These are phyloP conservation scores for Cladosporium sp. DNA, from an alignment of 2,329 filamentous ascomycete species.

Conservation along the genomic window DNA sequence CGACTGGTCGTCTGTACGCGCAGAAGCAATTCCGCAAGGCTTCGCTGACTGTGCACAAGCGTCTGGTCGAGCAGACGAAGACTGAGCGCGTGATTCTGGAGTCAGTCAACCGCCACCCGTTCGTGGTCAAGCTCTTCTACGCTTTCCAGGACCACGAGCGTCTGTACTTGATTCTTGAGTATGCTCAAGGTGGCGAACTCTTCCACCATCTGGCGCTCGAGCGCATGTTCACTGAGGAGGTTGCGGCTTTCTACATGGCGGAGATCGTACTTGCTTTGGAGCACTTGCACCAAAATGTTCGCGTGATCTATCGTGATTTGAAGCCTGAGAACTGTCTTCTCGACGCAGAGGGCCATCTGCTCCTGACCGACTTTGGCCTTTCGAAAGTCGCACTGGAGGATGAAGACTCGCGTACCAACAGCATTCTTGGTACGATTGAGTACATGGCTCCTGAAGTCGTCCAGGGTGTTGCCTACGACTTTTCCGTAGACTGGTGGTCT, in stretches of 20 bases:
- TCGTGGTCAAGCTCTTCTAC: constrained; percentile 97
- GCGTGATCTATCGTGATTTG: constrained; percentile 93
- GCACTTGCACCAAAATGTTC: constrained; percentile 87
- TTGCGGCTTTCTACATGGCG: constrained; percentile 95
- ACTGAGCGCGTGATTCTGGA: constrained; percentile 94
- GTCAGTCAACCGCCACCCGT: constrained; percentile 93
- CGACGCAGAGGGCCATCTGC: constrained; percentile 84
- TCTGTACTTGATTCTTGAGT: constrained; percentile 95
- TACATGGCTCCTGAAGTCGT: constrained; percentile 99
- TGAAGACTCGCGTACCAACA: constrained; percentile 72
- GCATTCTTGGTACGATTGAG: constrained; percentile 89
- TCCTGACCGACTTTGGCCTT: constrained; percentile 94
- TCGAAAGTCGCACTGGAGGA: constrained; percentile 88
- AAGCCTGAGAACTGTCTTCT: constrained; percentile 98
- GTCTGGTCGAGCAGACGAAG: constrained; percentile 94
- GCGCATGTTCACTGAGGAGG: constrained; percentile 89
- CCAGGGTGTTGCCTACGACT: constrained; percentile 83
- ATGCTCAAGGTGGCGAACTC: constrained; percentile 93
- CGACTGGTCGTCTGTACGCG: constrained; percentile 86
- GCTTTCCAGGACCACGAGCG: constrained; percentile 98
- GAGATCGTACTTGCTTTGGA: constrained; percentile 94
- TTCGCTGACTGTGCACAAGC: constrained; percentile 90
- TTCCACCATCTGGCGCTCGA: constrained; percentile 94
- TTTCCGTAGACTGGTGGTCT: constrained; percentile 98
- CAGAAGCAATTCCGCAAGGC: constrained; percentile 99